Conservation (phyloP, 306 rosid species). For the Medicago ruthenica region DNA sequence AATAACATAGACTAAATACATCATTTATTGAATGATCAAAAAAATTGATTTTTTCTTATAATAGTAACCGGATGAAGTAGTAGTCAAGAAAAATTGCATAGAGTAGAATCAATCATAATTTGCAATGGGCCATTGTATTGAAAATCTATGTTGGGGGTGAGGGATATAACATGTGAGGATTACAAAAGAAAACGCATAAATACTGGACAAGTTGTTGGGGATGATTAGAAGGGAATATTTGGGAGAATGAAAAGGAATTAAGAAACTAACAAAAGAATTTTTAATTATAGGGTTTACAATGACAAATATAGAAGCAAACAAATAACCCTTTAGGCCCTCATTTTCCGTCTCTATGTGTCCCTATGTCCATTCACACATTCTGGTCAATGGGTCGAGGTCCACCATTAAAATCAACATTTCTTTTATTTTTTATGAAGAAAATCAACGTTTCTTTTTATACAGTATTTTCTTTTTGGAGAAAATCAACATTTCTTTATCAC, state of each 20-base stretch:
- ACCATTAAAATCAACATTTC: constrained; percentile 51
- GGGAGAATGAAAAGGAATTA: constrained; percentile 67
- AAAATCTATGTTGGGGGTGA: constrained; percentile 34
- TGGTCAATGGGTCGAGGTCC: constrained; percentile 78
- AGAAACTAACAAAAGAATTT: constrained; percentile 53
- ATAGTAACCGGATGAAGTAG: no score
- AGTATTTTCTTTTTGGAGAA: no score
- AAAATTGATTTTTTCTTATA: no score
- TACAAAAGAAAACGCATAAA: constrained; percentile 46
- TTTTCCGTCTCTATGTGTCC: constrained; percentile 38
- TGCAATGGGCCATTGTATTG: constrained; percentile 32
- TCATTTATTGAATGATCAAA: no score
- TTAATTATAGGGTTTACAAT: constrained; percentile 50
- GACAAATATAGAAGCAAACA: constrained; percentile 74
- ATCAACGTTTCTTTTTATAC: no score
- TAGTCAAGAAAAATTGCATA: no score
- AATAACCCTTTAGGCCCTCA: constrained; percentile 64
- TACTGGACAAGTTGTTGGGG: constrained; percentile 56
- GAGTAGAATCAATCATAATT: not conserved
- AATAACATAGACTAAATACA: no score
- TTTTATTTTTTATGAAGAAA: not conserved
- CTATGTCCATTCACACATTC: constrained; percentile 45
- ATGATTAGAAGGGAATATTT: constrained; percentile 67
- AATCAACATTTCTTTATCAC: constrained; percentile 32
- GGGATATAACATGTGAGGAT: constrained; percentile 46